Base-by-base conservation (phyloP, 2,329 filamentous ascomycete genomes). In the Diaporthe ilicicola region DNA sequence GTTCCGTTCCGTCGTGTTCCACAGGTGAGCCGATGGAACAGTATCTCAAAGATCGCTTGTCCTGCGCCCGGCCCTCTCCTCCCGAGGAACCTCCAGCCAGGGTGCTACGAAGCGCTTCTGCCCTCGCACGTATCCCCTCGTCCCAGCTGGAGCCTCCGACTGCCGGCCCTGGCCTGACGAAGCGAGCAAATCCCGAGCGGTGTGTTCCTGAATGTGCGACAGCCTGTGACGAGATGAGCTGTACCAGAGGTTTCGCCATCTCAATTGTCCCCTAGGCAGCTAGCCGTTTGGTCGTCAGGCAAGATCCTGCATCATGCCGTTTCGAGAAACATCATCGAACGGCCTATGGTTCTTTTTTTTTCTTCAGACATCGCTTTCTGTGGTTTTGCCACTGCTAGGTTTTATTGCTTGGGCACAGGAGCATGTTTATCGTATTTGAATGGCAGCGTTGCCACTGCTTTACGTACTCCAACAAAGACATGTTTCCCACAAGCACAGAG, bases 151-250 rank as follows among this genome's bases (percentile, higher is more conserved):
- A 64, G 17, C 59, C n/a, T 8, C 32, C n/a, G 3, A 51, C 42
- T 42, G 53, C 53, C 53, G 32, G 55, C 42, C 37, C 66, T 51
- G 39, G 66, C 53, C 34, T 51, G 32, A 9, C 17, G 42, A 42
- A 69, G 66, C 67, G 27, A 65, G 17, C 67, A 32, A 56, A 59
- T 66, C 67, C 34, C 56, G 27, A 42, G 51, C 37, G 37, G 56
- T 22, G 51, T 53, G 70, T 66, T 39, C 70, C 67, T 72, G 59
- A 42, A n/a, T 24, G 67, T 72, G 59, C 50, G 27, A 70, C 67
- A 24, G 44, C 50, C 42, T 39, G 42, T 39, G 56, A 22, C 34
- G 22, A 53, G 46, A 32, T 29, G 50, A 59, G 44, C 27, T 48
- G 55, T 48, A 51, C 51, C 19, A 59, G 37, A 53, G 27, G 61